Base-by-base conservation (phyloP, 1,139 yeast species). In the Kodamaea sp. region DNA sequence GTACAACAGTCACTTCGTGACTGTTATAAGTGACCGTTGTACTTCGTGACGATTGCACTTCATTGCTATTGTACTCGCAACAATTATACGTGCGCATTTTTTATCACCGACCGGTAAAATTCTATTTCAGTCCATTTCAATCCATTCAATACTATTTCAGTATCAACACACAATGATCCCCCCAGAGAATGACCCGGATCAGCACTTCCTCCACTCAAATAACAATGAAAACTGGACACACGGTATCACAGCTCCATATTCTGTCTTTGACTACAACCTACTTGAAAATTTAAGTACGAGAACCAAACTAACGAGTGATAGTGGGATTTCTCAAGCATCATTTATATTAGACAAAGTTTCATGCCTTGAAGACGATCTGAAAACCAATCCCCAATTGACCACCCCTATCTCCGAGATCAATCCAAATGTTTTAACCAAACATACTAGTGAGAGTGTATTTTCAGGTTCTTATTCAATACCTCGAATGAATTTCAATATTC, bases 381-480 rank as follows among this genome's bases (percentile, higher is more conserved):
- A 31, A 5, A 32, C 9, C 5, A 20, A 6, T 4, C 37, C 41
- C 12, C 39, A 37, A 4, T 32, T 32, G 9, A 32, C 27, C 29
- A 28, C 24, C 11, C 27, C 29, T 11, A 30, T 31, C 10, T 25
- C 34, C 11, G 33, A 29, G n/a, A 32, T 34, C 23, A 47, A 42
- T 29, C 44, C 41, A 36, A 33, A 45, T 39, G 24, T 52, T 24
- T 20, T 50, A 42, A 32, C 41, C 34, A 37, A 43, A 31, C 47
- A 53, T 38, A 46, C 52, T 33, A 39, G 47, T 31, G 38, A 53
- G 36, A 51, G 58, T 41, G 52, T 58, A 11, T 65, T 65, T 43
- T 53, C 67, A 2, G 70, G 68, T 1, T 62, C 60, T 42, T 58
- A 50, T 38, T 50, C 61, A 3, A 43, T 65, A 3, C 73, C 73